Evolutionary conservation across 306 rosid genomes (phyloP), one percentile per base, ranked within the genome.

Genomic region (Corylus americana): DNA sequence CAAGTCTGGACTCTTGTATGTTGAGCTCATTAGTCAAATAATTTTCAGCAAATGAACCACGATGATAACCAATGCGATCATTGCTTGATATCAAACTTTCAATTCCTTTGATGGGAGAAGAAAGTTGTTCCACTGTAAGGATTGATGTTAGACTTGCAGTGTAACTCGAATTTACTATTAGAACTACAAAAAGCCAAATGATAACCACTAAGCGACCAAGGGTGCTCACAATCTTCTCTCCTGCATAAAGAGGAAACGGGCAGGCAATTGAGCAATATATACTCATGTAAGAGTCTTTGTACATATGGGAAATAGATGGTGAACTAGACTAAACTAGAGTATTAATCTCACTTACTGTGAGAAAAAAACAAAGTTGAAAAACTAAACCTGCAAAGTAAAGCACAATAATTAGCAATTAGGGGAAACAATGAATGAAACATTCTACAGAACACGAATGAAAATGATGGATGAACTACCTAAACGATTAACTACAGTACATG

Each of bases 111-210:
- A 93, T 80, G 72, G 96, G 86, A 1, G 92, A 96, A 78, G 87
- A 81, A 75, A 96, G 96, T 71, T 85, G 84, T 75, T 93, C 94
- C 76, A 96, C 99, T 11, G 98, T 96, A 78, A 93, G 96, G 87
- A 96, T 96, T 77, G 99, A 96, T 62, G 97, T 96, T 83, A 93
- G 78, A 81, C 94, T 96, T 71, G 99, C 99, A 3, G 97, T 93
- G 88, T 96, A 96, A 88, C 98, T 96, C 1, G 99, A 96, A 79
- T 79, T 96, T 22, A 96, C 84, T 82, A 96, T 93, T 13, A 96
- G 94, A 78, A 93, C 94, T 53, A 93, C 97, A 82, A 93, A 96
- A 35, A 96, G 73, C 99, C 99, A 96, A 82, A 93, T 81, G 25
- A 93, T 77, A 70, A 96, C 86, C 80, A 96, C 99, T 4, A 88